Base-by-base conservation (phyloP, 2,329 filamentous ascomycete genomes). In the Macrophomina tecta region DNA sequence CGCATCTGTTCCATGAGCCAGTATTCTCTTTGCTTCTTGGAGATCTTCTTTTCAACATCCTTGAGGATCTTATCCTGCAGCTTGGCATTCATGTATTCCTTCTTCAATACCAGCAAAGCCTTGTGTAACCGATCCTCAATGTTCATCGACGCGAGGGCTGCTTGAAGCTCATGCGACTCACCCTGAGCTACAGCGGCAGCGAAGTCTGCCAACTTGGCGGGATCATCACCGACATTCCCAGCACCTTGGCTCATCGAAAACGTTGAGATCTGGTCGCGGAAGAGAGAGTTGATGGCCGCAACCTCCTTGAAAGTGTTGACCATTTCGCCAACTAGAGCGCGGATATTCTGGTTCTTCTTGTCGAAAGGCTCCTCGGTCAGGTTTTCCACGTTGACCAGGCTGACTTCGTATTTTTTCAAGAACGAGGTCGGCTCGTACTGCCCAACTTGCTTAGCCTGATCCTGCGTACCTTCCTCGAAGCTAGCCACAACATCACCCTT, bases 1-100 rank as follows among this genome's bases (percentile, higher is more conserved):
- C 98, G 98, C 94, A 99, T 97, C 79, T 99, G 96, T 80, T 99
- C 95, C 93, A 97, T 96, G 55, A 99, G 83, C 92, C 93, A 98
- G 82, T 98, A 99, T 77, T 99, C 95, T 63, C 95, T 89, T 78
- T 99, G 95, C 36, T 94, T 90, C 82, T 99, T 98, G 73, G 94
- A 94, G 64, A 99, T 98, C 81, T 97, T 97, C 75, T 88, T 93
- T 78, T 98, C 95, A 18, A 99, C 96, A 75, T 99, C 95, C 81
- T 97, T 97, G 67, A 91, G 93, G 67, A 99, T 98, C 84, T 98
- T 99, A 67, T 92, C 94, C 78, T 97, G 94, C 36, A 99, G 84
- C 77, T 98, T 92, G 0, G 95, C 95, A 72, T 98, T 99, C 91
- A 98, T 97, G 64, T 97, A 87, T 81, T 99, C 95, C 79, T 97